These are phyloP conservation scores for Chaetomium cochliodes DNA, from an alignment of 495 filamentous ascomycete species.

Conservation along the genomic window DNA sequence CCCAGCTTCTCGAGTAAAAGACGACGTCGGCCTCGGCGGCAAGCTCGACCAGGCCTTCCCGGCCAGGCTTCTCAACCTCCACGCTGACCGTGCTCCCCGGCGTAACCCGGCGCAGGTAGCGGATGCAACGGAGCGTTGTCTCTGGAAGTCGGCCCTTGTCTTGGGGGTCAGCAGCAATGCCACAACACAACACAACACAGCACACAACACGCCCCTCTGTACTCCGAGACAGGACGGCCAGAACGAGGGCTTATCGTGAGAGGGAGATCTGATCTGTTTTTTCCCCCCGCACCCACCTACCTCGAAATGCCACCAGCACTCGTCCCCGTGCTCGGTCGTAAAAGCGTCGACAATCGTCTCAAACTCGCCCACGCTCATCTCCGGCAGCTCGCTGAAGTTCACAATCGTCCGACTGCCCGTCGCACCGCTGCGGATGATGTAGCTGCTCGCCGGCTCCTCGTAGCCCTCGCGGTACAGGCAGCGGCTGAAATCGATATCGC, in stretches of 20 bases:
- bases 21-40: conserved; percentile 64
- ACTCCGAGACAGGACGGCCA: neutral
- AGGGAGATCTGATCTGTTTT: no score
- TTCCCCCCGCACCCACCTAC: no score
- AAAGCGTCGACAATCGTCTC: conserved; percentile 21
- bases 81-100: conserved; percentile 59
- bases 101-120: conserved; percentile 50
- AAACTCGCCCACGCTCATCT: conserved; percentile 64
- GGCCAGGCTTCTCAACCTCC: conserved; percentile 66
- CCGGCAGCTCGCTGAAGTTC: conserved; percentile 64
- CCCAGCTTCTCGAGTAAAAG: conserved; percentile 71
- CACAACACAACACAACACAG: no score
- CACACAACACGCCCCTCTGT: no score
- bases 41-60: conserved; percentile 59
- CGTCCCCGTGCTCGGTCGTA: neutral
- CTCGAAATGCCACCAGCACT: conserved; percentile 75
- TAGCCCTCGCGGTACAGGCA: conserved; percentile 60
- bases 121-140: conserved; percentile 61
- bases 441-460: conserved; percentile 63
- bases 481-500: conserved; percentile 40
- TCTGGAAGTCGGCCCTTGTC: conserved; percentile 64
- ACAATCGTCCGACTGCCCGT: conserved; percentile 66
- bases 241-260: no score
- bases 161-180: neutral
- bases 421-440: conserved; percentile 62